Percentiles rank a stretch among this genome's conserved stretches.
These are phyloP conservation scores for Brettanomyces nanus DNA, from an alignment of 805 yeast species.

Conservation along the genomic window DNA sequence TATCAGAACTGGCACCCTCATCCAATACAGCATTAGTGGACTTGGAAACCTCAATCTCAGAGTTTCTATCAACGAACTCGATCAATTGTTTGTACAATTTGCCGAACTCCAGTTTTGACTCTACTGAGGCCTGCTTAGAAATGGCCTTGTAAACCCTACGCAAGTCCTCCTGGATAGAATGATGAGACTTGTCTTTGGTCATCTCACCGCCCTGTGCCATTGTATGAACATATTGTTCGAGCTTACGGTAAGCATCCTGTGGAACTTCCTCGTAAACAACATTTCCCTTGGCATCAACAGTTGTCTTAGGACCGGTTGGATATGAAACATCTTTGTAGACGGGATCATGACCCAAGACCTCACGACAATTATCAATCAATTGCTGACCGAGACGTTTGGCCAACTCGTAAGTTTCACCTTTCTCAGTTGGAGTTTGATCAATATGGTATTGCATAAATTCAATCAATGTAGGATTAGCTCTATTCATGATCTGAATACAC, in stretches of 20 bases:
- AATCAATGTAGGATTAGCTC: conserved; percentile 87
- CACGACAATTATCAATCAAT: conserved; percentile 91
- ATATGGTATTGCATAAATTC: conserved; percentile 94
- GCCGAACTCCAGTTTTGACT: conserved; percentile 64
- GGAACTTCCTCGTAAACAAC: conserved; percentile 76
- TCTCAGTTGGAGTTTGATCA: conserved; percentile 74
- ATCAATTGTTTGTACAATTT: conserved; percentile 63
- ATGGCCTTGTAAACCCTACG: conserved; percentile 76
- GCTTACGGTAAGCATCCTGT: conserved; percentile 85
- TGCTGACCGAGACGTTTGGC: conserved; percentile 89
- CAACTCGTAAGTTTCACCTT: conserved; percentile 88
- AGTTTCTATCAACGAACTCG: conserved; percentile 57
- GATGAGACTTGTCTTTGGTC: conserved; percentile 54
- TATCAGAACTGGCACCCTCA: conserved; percentile 32
- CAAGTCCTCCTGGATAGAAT: conserved; percentile 79
- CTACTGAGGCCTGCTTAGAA: conserved; percentile 63
- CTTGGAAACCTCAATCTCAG: conserved; percentile 63
- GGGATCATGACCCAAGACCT: conserved; percentile 79
- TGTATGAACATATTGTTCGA: conserved; percentile 90
- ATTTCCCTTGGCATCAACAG: conserved; percentile 81
- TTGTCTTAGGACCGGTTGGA: conserved; percentile 93
- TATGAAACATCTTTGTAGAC: conserved; percentile 91
- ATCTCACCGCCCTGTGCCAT: conserved; percentile 93
- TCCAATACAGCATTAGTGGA: conserved; percentile 49
- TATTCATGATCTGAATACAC: conserved; percentile 95